Evolutionary conservation across 1,284 basidiomycete species (phyloP), one percentile per base, ranked within the genome.

Genomic region (Mycena sp.): DNA sequence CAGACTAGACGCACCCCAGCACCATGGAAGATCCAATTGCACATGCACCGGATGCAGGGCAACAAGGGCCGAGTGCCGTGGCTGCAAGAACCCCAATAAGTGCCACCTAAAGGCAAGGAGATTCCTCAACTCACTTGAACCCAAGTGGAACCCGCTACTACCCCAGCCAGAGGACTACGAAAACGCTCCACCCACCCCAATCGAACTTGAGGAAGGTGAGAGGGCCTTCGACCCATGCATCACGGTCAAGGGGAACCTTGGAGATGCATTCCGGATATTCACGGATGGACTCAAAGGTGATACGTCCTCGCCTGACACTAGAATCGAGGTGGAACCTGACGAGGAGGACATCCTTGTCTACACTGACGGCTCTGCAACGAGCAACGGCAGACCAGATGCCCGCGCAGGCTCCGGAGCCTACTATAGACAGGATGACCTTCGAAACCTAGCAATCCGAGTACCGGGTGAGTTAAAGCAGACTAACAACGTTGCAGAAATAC

Each of bases 81-180:
- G 25, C 6, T 65, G 64, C 46, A 9, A 21, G 11, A 40, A 40
- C 37, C 64, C 64, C 2, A 21, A 61, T 28, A 38, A 44, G 32
- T 65, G 58, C 41, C 57, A 23, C 25, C 14, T 12, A 3, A 61
- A 60, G 46, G 63, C 63, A 21, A 23, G 41, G 14, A 7, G 23
- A 2, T 29, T 65, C 2, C 29, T 65, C 11, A 37, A 54, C 16
- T 14, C 41, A 2, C 32, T 65, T 1, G 48, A 61, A 17, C 28
- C 25, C 4, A 65, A 65, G 26, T 65, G 63, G 63, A 62, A 58
- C 54, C 63, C 63, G 21, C 32, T 61, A 0, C 7, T 16, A 2
- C 23, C 32, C 7, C 63, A 65, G 28, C 63, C 63, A 3, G 59
- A 61, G n/a, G 63, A 65, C 28, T 53, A 30, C 17, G 65, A 67